These are phyloP conservation scores for Puccinia hordei DNA, from an alignment of 1,284 basidiomycete species.

Conservation along the genomic window DNA sequence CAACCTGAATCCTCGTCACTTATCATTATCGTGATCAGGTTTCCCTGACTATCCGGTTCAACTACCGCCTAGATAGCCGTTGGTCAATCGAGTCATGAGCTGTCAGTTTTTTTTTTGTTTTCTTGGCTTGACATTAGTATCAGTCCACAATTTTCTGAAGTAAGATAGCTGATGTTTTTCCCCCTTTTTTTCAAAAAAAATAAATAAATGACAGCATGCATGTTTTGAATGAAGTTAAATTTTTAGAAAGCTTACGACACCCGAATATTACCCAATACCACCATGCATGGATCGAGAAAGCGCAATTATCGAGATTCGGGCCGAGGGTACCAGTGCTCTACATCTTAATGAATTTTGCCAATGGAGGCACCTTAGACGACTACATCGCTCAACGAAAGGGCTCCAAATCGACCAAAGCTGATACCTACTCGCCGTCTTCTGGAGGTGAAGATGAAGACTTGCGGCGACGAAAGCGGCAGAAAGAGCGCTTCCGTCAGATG, in stretches of 20 bases:
- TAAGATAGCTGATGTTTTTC: too few relatives aligned
- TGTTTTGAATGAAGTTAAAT: slow-evolving; percentile 66
- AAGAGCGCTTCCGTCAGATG: slow-evolving; percentile 25
- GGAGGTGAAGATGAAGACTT: background rate
- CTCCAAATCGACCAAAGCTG: background rate
- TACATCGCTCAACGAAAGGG: slow-evolving; percentile 52
- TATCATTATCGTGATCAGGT: background rate
- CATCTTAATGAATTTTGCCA: slow-evolving; percentile 59
- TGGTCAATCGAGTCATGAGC: slow-evolving; percentile 44
- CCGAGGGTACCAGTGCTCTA: slow-evolving; percentile 57
- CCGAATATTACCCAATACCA: slow-evolving; percentile 92
- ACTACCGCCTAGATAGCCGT: slow-evolving; percentile 35
- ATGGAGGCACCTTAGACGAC: slow-evolving; percentile 58
- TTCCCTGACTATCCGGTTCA: background rate
- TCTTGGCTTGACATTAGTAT: too few relatives aligned
- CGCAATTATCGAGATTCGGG: slow-evolving; percentile 54
- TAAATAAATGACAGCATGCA: slow-evolving; percentile 52
- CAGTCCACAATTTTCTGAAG: too few relatives aligned
- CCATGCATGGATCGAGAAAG: slow-evolving; percentile 83
- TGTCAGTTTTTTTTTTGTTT: slow-evolving; percentile 51
- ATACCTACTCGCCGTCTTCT: background rate
- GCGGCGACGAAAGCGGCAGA: background rate
- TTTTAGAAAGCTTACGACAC: slow-evolving; percentile 82
- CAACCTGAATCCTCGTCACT: background rate
- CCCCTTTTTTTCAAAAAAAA: too few relatives aligned